A percentile compares a stretch with the other conserved stretches of the same genome.
These are phyloP conservation scores for Fusarium sp. DNA, from an alignment of 2,329 filamentous ascomycete genomes.

Conservation along the genomic window DNA sequence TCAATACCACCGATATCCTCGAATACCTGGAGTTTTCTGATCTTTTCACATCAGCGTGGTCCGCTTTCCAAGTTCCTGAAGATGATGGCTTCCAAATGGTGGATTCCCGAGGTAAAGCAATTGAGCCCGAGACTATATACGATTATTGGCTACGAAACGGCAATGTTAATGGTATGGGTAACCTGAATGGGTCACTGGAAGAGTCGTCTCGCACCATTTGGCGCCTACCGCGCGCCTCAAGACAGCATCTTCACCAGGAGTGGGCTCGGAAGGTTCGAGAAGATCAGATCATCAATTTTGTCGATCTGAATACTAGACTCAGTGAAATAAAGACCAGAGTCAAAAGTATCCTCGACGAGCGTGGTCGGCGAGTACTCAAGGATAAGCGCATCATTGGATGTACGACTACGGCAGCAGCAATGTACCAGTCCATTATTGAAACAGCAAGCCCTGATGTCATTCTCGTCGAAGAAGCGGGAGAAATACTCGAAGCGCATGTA, in stretches of 20 bases:
- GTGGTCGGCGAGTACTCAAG: conserved; percentile 59
- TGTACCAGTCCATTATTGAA: conserved; percentile 66
- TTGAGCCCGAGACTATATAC: conserved; percentile 50
- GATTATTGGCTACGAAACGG: conserved; percentile 30
- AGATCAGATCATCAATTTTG: conserved; percentile 63
- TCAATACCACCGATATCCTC: conserved; percentile 50
- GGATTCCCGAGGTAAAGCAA: conserved; percentile 58
- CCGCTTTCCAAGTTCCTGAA: conserved; percentile 66
- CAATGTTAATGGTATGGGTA: not conserved
- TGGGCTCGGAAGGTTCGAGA: conserved; percentile 62
- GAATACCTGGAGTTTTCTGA: conserved; percentile 65
- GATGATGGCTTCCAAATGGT: conserved; percentile 61
- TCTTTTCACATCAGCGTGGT: conserved; percentile 63
- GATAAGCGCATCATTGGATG: conserved; percentile 73
- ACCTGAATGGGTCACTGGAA: conserved; percentile 34
- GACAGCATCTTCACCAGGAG: conserved; percentile 52
- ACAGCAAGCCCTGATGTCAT: conserved; percentile 69
- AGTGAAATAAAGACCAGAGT: conserved; percentile 58
- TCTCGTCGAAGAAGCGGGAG: conserved; percentile 78
- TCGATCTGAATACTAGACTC: conserved; percentile 54
- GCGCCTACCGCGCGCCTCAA: conserved; percentile 57
- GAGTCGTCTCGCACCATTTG: conserved; percentile 60
- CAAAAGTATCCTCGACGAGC: conserved; percentile 58
- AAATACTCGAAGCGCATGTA: conserved; percentile 75
- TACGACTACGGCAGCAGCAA: conserved; percentile 78